phyloP scores from a whole-genome alignment of 1,284 basidiomycete genomes.

The Boletus semigastroideus region DNA sequence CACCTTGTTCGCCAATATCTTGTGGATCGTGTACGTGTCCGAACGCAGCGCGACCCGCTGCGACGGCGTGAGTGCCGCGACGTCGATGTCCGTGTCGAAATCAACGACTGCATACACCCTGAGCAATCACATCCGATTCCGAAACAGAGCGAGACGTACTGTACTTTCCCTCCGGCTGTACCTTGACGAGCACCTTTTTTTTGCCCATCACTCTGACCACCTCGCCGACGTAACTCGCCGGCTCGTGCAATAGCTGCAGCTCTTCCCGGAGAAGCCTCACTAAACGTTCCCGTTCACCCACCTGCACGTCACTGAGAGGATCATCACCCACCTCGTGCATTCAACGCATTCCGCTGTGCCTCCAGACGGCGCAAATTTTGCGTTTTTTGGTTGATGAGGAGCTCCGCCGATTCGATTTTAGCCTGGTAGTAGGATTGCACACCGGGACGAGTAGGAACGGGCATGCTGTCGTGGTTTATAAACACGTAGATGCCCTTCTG shows the following conservation, averaged over 20 bases:
- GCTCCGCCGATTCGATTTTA: conserved; percentile 92
- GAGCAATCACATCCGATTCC: background rate
- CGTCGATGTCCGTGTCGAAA: conserved; percentile 86
- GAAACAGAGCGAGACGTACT: conserved; percentile 50
- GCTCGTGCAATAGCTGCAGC: conserved; percentile 92
- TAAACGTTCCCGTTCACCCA: conserved; percentile 32
- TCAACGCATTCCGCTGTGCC: conserved; percentile 95
- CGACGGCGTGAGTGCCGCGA: conserved; percentile 79
- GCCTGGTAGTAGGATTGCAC: conserved; percentile 92
- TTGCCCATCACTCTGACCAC: conserved; percentile 99
- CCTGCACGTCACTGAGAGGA: too few relatives aligned
- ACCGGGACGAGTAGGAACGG: conserved; percentile 51
- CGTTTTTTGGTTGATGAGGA: conserved; percentile 93
- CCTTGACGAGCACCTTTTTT: conserved; percentile 98
- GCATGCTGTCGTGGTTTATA: conserved; percentile 40
- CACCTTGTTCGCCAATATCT: conserved; percentile 93
- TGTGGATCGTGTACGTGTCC: conserved; percentile 94
- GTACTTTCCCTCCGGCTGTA: conserved; percentile 99
- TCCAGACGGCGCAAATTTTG: conserved; percentile 95
- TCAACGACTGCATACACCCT: conserved; percentile 76
- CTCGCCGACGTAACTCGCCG: conserved; percentile 97
- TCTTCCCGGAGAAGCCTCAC: conserved; percentile 91
- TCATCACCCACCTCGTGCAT: conserved; percentile 78
- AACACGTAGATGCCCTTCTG: background rate
- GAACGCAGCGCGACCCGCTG: conserved; percentile 95